These are phyloP conservation scores for Saccharomycopsis microspora DNA, from an alignment of 805 yeast genomes.

Conservation along the genomic window DNA sequence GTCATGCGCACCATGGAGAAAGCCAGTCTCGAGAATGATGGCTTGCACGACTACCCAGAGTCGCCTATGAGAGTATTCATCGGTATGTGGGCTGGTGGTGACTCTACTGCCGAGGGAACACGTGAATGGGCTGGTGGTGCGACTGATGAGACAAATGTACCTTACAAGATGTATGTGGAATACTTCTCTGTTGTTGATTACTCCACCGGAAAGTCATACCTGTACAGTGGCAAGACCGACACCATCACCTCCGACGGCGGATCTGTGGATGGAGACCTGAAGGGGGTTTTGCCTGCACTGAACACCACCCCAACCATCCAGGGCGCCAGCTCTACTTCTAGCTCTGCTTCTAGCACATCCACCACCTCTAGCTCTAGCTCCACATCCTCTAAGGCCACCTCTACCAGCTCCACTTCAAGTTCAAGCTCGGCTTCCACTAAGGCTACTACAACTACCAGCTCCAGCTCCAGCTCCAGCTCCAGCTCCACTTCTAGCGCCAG, in stretches of 20 bases:
- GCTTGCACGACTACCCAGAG: constrained; percentile 51
- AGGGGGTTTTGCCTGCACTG: constrained; percentile 11
- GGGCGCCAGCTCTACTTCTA: constrained; percentile 16
- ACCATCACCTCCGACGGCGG: constrained; percentile 21
- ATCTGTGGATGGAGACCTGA: constrained; percentile 13
- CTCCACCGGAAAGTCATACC: constrained; percentile 35
- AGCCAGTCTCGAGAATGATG: constrained; percentile 23
- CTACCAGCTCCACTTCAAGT: constrained; percentile 17
- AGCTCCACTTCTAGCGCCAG: constrained; percentile 2
- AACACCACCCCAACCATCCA: constrained; percentile 15
- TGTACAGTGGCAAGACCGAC: constrained; percentile 41
- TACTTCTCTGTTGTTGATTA: constrained; percentile 38
- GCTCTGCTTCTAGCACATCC: not conserved
- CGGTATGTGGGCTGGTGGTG: constrained; percentile 43
- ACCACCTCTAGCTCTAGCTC: constrained; percentile 19
- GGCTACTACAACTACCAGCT: constrained; percentile 5
- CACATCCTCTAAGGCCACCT: constrained; percentile 19
- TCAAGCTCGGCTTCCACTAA: constrained; percentile 10
- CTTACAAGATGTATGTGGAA: constrained; percentile 39
- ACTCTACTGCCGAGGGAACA: constrained; percentile 43
- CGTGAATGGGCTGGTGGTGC: constrained; percentile 65
- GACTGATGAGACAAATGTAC: constrained; percentile 37
- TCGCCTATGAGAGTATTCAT: constrained; percentile 43
- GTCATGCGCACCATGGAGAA: constrained; percentile 42
- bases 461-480: not conserved